phyloP scores from a whole-genome alignment of 2,329 filamentous ascomycete genomes.

The Raffaelea arxii region DNA sequence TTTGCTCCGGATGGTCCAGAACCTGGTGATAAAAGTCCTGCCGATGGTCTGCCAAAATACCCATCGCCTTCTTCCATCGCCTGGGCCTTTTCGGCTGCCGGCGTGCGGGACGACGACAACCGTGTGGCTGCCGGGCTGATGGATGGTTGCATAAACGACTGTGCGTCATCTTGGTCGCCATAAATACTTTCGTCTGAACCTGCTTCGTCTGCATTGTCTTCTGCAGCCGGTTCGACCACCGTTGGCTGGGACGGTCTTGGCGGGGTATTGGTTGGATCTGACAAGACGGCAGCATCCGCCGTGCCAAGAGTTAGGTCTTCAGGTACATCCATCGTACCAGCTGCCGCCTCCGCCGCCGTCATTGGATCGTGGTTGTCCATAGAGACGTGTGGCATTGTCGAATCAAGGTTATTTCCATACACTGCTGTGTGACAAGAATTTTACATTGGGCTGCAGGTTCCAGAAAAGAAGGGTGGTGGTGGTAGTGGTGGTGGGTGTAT shows the following conservation, averaged over 20 bases:
- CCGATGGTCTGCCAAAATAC: slow-evolving; percentile 10
- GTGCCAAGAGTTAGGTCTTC: too few relatives aligned
- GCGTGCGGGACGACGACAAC: slow-evolving; percentile 43
- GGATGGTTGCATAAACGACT: slow-evolving; percentile 49
- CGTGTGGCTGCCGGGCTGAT: slow-evolving; percentile 48
- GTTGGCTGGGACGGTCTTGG: slow-evolving; percentile 2
- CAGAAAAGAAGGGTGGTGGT: too few relatives aligned
- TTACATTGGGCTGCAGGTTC: too few relatives aligned
- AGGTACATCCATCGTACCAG: too few relatives aligned
- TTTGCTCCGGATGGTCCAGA: not conserved
- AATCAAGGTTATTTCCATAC: too few relatives aligned
- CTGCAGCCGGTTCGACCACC: not conserved
- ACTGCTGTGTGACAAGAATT: too few relatives aligned
- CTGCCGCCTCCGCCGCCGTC: too few relatives aligned
- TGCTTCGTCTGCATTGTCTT: not conserved
- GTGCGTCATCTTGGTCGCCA: slow-evolving; percentile 44
- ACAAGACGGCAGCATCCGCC: not conserved
- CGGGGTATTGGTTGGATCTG: not conserved
- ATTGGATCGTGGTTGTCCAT: too few relatives aligned
- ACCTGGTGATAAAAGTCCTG: slow-evolving; percentile 23
- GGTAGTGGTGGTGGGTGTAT: too few relatives aligned
- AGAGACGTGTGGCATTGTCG: too few relatives aligned
- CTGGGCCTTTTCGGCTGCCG: slow-evolving; percentile 47
- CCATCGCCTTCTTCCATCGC: slow-evolving; percentile 34
- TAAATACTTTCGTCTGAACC: slow-evolving; percentile 25